A percentile compares a stretch with the other conserved stretches of the same genome.
phyloP scores from a whole-genome alignment of 148 eudicot genomes.

The Limonium bicolor region DNA sequence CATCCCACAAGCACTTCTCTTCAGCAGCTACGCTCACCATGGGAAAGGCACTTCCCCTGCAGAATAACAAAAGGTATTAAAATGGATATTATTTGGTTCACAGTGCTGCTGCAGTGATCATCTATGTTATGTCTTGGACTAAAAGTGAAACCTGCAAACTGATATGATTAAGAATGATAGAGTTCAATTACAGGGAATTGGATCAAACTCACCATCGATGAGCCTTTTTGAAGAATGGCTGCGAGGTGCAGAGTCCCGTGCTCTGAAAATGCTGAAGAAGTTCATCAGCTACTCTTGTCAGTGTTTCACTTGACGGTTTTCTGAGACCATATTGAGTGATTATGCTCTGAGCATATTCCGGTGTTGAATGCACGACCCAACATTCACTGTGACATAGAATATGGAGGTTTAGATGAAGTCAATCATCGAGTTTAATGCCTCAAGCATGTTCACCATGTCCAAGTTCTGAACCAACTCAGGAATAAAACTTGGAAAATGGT shows the following conservation, averaged over 20 bases:
- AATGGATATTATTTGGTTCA: background rate
- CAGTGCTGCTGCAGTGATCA: no score
- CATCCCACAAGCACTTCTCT: slow-evolving; percentile 75
- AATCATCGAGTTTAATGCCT: no score
- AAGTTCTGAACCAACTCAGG: no score
- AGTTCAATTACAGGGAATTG: no score
- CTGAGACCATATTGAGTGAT: slow-evolving; percentile 61
- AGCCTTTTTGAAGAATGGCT: slow-evolving; percentile 73
- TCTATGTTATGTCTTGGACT: no score
- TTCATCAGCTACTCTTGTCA: slow-evolving; percentile 56
- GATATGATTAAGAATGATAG: no score
- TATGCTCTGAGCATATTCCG: slow-evolving; percentile 49
- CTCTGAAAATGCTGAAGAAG: slow-evolving; percentile 57
- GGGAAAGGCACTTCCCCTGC: slow-evolving; percentile 97
- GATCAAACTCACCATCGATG: slow-evolving; percentile 96
- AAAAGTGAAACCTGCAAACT: no score
- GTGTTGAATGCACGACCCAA: slow-evolving; percentile 92
- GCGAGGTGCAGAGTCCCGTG: slow-evolving; percentile 49
- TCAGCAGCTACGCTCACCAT: slow-evolving; percentile 39
- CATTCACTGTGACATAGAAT: slow-evolving; percentile 62
- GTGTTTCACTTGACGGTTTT: slow-evolving; percentile 46
- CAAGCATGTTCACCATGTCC: no score
- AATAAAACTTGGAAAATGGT: no score
- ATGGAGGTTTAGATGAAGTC: no score
- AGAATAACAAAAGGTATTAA: background rate